Base-by-base conservation (phyloP, 1,139 yeast species). In the Candida sp. region DNA sequence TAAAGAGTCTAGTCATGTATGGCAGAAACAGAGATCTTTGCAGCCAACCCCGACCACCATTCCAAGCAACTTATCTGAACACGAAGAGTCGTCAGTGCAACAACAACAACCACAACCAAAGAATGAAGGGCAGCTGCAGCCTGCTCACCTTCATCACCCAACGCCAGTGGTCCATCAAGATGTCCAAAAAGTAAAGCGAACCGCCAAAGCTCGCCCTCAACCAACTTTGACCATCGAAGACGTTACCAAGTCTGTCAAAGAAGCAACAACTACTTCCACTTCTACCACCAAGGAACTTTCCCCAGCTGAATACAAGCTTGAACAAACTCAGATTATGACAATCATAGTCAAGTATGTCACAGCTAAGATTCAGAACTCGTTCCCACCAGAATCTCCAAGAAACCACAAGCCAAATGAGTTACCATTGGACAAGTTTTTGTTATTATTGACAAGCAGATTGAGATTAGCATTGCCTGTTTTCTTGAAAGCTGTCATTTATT, bases 331-430 rank as follows among this genome's bases (percentile, higher is more conserved):
- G 54, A 61, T 78, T 34, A 78, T 78, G 83, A 71, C 72, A 49
- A 69, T 77, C 12, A 68, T 77, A 33, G 78, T 77, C 46, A 77
- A 76, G 56, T 78, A 77, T 53, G 66, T 77, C 42, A 74, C 81
- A 11, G 72, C 78, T 49, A 77, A 77, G 57, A 77, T 78, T 51
- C 68, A 72, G 47, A 77, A 77, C 55, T 69, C 79, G 5, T 77
- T 76, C 59, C 83, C 83, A 26, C 80, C 80, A 4, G 74, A 70
- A 43, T 62, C 68, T 1, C 63, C 66, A 22, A 56, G 65, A 23
- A 53, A 57, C 9, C 53, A 50, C 23, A 63, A 63, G 32, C 65
- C 68, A 7, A 58, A 65, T 40, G 77, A 75, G 53, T 58, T 77
- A 48, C 75, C 80, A 1, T 67, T 78, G 55, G 83, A 78, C 49